These are phyloP conservation scores for Penicillium crystallinum DNA, from an alignment of 495 filamentous ascomycete species.

Conservation along the genomic window DNA sequence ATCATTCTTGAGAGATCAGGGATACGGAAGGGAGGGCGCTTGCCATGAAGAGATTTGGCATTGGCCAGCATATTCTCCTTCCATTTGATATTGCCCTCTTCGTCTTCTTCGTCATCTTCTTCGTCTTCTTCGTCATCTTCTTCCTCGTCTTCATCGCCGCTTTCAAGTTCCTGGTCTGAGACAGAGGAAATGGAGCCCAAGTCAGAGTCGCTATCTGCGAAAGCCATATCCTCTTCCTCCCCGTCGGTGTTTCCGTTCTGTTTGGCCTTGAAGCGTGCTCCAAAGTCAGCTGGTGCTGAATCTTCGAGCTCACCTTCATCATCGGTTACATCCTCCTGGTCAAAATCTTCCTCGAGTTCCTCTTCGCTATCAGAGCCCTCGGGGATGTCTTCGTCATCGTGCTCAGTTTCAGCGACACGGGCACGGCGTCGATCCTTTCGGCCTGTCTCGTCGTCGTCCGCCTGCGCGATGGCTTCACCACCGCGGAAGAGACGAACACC, in stretches of 20 bases:
- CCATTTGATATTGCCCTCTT: constrained; percentile 67
- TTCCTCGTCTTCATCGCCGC: constrained; percentile 50
- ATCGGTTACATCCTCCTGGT: constrained; percentile 18
- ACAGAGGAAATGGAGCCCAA: constrained; percentile 80
- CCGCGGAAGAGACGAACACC: constrained; percentile 79
- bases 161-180: constrained; percentile 57
- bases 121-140: no score
- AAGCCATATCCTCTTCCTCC: constrained; percentile 65
- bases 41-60: constrained; percentile 64
- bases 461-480: constrained; percentile 61
- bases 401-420: constrained; percentile 54
- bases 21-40: constrained; percentile 63
- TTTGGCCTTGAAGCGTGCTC: constrained; percentile 37
- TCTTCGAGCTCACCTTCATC: constrained; percentile 37
- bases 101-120: constrained; percentile 57
- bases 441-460: constrained; percentile 57
- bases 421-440: constrained; percentile 65
- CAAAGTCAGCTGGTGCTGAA: constrained; percentile 40
- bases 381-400: constrained; percentile 47
- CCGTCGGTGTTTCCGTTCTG: constrained; percentile 38
- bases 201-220: constrained; percentile 94
- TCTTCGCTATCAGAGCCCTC: constrained; percentile 62
- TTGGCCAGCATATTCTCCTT: constrained; percentile 79
- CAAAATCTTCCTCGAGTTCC: constrained; percentile 46
- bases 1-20: constrained; percentile 77